phyloP scores from a whole-genome alignment of 2,329 filamentous ascomycete species.

The Pseudogymnoascus sp. region DNA sequence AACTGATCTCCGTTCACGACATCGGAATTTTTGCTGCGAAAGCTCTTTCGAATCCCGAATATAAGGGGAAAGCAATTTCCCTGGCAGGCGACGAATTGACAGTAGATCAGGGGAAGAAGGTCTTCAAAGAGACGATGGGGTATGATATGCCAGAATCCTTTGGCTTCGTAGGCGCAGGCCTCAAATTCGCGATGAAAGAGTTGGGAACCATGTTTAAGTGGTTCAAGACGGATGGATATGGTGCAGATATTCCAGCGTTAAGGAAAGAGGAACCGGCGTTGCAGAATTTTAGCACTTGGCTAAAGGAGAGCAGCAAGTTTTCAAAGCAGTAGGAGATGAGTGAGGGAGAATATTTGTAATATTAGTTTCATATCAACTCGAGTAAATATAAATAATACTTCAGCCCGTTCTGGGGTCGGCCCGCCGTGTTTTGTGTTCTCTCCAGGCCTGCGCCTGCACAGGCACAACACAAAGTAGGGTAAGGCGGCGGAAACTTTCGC shows the following conservation, averaged over 20 bases:
- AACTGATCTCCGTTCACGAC: constrained; percentile 34
- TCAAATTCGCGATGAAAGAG: constrained; percentile 30
- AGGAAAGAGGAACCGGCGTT: constrained; percentile 20
- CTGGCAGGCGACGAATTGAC: constrained; percentile 39
- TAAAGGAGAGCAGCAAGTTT: constrained; percentile 19
- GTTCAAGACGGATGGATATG: constrained; percentile 34
- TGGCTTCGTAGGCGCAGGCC: constrained; percentile 25
- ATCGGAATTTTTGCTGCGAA: constrained; percentile 37
- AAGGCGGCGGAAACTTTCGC: neutral
- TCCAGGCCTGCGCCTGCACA: neutral
- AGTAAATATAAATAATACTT: neutral
- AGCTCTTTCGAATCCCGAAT: constrained; percentile 33
- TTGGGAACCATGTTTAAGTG: constrained; percentile 35
- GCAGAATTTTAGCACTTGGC: constrained; percentile 21
- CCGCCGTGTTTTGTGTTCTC: neutral
- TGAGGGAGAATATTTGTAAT: neutral
- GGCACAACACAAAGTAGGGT: neutral
- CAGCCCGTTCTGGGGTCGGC: no score
- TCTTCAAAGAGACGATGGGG: constrained; percentile 32
- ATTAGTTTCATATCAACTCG: neutral
- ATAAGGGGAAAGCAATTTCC: constrained; percentile 30
- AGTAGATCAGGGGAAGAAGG: constrained; percentile 27
- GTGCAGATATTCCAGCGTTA: constrained; percentile 29
- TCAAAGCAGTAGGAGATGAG: neutral
- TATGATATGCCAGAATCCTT: constrained; percentile 29